Conservation (phyloP, 139 green algal genomes). For the Chlorella sorokiniana region DNA sequence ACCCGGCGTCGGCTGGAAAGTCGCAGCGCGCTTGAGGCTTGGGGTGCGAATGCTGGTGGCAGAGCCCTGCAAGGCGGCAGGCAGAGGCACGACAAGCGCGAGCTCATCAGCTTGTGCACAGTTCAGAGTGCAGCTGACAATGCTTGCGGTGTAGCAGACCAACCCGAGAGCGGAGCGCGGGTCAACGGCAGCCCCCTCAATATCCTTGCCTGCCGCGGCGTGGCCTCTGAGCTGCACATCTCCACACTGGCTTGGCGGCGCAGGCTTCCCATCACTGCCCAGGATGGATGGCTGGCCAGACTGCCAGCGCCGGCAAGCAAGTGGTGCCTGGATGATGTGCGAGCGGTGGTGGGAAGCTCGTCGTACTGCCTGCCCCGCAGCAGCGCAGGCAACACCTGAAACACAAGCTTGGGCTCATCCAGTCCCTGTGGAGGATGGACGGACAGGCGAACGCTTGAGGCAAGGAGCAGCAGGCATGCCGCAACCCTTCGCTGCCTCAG, state of each 20-base stretch:
- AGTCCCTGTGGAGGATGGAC: slow-evolving; percentile 21
- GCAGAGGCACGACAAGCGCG: not conserved
- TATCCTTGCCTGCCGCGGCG: slow-evolving; percentile 7
- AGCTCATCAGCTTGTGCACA: too few relatives aligned
- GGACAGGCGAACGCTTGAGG: not conserved
- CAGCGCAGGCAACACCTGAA: slow-evolving; percentile 36
- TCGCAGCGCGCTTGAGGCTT: not conserved
- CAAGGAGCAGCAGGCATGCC: not conserved
- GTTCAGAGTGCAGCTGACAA: too few relatives aligned
- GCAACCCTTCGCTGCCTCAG: not conserved
- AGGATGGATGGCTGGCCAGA: not conserved
- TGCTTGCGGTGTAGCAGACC: too few relatives aligned
- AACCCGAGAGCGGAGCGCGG: not conserved
- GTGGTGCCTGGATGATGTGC: not conserved
- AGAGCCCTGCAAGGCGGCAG: not conserved
- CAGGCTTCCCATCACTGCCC: not conserved
- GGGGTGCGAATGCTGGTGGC: slow-evolving; percentile 22
- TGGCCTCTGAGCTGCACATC: not conserved
- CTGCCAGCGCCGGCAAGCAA: not conserved
- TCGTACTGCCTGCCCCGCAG: slow-evolving; percentile 29
- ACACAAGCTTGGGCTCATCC: slow-evolving; percentile 57
- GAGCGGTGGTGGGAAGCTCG: slow-evolving; percentile 14
- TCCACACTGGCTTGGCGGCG: slow-evolving; percentile 12
- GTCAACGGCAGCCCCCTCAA: not conserved
- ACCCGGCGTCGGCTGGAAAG: too few relatives aligned